Conservation (phyloP, 441 rosid species). For the Adansonia gregorii region DNA sequence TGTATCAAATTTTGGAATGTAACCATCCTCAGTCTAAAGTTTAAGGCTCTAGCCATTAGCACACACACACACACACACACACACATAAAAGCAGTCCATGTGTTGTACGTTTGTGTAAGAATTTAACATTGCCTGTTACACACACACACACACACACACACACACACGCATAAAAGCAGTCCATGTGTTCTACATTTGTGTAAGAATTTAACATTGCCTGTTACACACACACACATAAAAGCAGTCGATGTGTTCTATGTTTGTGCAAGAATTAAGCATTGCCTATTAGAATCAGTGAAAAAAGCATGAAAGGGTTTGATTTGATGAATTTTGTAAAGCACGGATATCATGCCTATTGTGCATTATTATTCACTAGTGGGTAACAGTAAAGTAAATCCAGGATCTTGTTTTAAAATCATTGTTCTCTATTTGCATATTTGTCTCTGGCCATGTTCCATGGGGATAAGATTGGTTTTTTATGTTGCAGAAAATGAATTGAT, state of each 20-base stretch:
- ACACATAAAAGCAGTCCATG: neutral
- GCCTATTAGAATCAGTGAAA: slow-evolving; percentile 1
- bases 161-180: no score
- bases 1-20: neutral
- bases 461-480: slow-evolving; percentile 1
- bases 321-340: neutral
- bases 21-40: neutral
- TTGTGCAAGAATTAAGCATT: neutral
- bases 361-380: slow-evolving; percentile 1
- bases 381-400: slow-evolving; percentile 1
- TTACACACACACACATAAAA: no score
- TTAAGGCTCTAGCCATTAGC: neutral
- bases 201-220: no score
- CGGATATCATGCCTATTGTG: neutral
- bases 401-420: slow-evolving; percentile 1
- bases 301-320: neutral
- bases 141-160: no score
- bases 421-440: neutral
- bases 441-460: neutral
- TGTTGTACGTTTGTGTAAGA: no score
- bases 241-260: neutral
- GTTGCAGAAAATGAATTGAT: neutral
- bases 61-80: neutral
- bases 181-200: no score
- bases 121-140: no score